Evolutionary conservation across 148 eudicot genomes (phyloP), one percentile per base, ranked within the genome.

Genomic region (Cornus suecica): DNA sequence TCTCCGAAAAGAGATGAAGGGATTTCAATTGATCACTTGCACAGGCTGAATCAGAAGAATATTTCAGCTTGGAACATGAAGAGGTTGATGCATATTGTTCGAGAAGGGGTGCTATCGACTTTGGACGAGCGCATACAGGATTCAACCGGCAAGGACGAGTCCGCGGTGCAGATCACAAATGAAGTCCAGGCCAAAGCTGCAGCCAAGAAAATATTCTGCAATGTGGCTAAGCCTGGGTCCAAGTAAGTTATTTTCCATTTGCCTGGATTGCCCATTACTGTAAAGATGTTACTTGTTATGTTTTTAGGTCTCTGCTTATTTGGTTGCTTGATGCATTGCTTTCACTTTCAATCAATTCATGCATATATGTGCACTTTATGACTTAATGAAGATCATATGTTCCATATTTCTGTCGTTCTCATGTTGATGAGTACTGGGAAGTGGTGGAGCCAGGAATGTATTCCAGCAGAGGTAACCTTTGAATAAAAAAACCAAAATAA

Each of bases 1-100:
- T 73, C 84, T 13, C 63, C 48, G 64, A 80, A 32, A 32, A 60
- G 68, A 24, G 79, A 70, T 56, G 80, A 75, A 65, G 87, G 86
- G 52, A 86, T 88, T 18, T 74, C 79, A 29, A 80, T 88, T 1
- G 91, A 80, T 32, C 83, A 83, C 20, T 64, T 88, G 70, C 86
- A 88, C 27, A 69, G 86, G 68, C 25, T 84, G 78, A 88, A 80
- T 68, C 89, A 84, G 73, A 87, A 84, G 82, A 87, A 89, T 45
- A 77, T 87, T 2, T 89, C 92, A 3, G 90, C 93, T 28, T 88
- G 91, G 91, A 90, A 87, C 48, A 88, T 90, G 91, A 90, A 86
- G 84, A 83, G 87, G 83, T 52, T 83, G 84, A 86, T 86, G 83
- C 81, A 70, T 30, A 74, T 78, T 66, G 84, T 81, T 27, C 63